A percentile compares a stretch with the other conserved stretches of the same genome.
Conservation (phyloP, 2,329 filamentous ascomycete species). For the Xylaria sp. region DNA sequence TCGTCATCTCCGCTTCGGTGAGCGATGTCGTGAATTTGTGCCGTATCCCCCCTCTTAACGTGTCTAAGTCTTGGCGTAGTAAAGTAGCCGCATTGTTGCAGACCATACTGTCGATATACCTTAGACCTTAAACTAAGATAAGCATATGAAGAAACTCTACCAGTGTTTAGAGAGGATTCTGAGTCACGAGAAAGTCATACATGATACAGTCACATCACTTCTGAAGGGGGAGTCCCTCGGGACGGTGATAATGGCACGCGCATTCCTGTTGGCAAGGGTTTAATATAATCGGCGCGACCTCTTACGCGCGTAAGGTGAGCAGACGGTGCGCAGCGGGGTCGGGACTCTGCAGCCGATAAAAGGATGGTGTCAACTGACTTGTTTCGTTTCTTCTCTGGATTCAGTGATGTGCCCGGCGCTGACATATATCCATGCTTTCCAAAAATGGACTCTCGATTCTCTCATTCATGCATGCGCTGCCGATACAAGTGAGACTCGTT, state of each 20-base stretch:
- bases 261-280: neutral
- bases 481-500: neutral
- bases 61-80: neutral
- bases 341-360: constrained; percentile 33
- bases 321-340: neutral
- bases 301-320: constrained; percentile 31
- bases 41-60: neutral
- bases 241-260: neutral
- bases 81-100: too few species aligned
- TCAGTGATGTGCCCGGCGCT: neutral
- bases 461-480: constrained; percentile 23
- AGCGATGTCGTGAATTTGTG: neutral
- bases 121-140: neutral
- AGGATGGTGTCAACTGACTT: constrained; percentile 19
- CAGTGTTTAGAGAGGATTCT: neutral
- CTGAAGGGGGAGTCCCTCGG: neutral
- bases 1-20: neutral
- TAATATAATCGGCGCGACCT: neutral
- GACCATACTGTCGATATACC: neutral
- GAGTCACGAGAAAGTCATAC: neutral
- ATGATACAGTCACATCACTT: neutral
- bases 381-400: constrained; percentile 15
- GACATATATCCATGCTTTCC: constrained; percentile 4
- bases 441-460: constrained; percentile 17
- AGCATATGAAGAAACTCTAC: neutral